These are phyloP conservation scores for Aphanomyces euteiches DNA, from an alignment of 352 stramenopile species.

Conservation along the genomic window DNA sequence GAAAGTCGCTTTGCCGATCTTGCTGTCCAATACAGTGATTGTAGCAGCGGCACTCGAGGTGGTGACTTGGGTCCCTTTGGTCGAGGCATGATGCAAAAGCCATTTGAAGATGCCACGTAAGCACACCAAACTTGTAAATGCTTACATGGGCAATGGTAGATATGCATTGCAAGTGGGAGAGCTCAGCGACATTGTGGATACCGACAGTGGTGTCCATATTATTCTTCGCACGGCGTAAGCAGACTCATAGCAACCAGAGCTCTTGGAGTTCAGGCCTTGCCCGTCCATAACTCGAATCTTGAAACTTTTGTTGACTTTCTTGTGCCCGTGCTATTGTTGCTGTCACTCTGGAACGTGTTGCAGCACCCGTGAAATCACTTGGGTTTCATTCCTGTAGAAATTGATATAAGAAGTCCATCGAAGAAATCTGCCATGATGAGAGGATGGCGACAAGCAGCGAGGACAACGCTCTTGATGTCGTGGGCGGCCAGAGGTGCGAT, in stretches of 20 bases:
- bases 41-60: conserved; percentile 71
- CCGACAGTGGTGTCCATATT: conserved; percentile 95
- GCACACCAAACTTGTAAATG: neutral
- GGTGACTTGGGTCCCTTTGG: conserved; percentile 89
- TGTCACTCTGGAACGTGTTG: too few species aligned
- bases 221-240: conserved; percentile 89
- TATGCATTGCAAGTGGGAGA: conserved; percentile 90
- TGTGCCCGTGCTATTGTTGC: too few species aligned
- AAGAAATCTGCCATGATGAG: too few species aligned
- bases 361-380: too few species aligned
- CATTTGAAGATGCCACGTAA: conserved; percentile 86
- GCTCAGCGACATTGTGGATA: conserved; percentile 93
- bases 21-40: conserved; percentile 79
- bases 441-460: too few species aligned
- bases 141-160: conserved; percentile 30
- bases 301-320: too few species aligned
- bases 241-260: neutral
- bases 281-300: too few species aligned
- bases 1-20: conserved; percentile 77
- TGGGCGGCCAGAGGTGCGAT: too few species aligned
- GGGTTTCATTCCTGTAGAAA: too few species aligned
- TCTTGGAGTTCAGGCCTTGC: too few species aligned
- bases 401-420: too few species aligned
- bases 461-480: too few species aligned
- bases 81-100: conserved; percentile 89